Conservation (phyloP, 2,329 filamentous ascomycete species). For the Penicillium sp. region DNA sequence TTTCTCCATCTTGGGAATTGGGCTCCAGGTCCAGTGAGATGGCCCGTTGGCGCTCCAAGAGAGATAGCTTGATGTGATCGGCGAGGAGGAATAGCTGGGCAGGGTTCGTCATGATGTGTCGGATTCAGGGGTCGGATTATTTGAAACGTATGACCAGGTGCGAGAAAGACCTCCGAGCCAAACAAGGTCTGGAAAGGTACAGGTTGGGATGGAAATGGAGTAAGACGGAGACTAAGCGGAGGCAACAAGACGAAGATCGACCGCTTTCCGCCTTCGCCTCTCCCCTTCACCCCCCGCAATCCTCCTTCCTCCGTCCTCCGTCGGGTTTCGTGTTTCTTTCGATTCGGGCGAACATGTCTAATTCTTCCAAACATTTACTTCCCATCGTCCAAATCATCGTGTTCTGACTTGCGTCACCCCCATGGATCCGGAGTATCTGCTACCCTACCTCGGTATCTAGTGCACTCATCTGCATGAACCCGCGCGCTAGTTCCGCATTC, state of each 20-base stretch:
- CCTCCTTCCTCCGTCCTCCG: neutral
- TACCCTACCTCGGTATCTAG: conserved; percentile 23
- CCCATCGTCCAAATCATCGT: conserved; percentile 1
- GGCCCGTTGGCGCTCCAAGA: conserved; percentile 87
- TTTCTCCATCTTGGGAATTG: conserved; percentile 82
- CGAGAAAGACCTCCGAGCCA: conserved; percentile 9
- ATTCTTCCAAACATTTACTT: conserved; percentile 2
- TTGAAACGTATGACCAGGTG: neutral
- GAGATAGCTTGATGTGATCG: conserved; percentile 94
- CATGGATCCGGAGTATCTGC: conserved; percentile 19
- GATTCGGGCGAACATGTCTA: neutral
- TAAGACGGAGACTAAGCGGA: conserved; percentile 16
- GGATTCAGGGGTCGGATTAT: conserved; percentile 5
- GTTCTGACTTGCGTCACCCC: conserved; percentile 20
- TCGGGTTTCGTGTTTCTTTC: conserved; percentile 5
- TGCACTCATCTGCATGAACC: conserved; percentile 11
- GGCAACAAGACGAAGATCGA: conserved; percentile 21
- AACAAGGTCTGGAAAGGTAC: neutral
- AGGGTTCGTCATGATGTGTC: conserved; percentile 52
- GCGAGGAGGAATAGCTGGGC: conserved; percentile 86
- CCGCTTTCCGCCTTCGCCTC: conserved; percentile 23
- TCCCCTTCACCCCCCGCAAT: conserved; percentile 13
- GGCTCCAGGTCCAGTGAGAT: conserved; percentile 76
- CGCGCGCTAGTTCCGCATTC: conserved; percentile 14
- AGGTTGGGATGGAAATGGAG: conserved; percentile 8